Evolutionary conservation across 768 basidiomycete species (phyloP).

Genomic region (Leccinum boreale): DNA sequence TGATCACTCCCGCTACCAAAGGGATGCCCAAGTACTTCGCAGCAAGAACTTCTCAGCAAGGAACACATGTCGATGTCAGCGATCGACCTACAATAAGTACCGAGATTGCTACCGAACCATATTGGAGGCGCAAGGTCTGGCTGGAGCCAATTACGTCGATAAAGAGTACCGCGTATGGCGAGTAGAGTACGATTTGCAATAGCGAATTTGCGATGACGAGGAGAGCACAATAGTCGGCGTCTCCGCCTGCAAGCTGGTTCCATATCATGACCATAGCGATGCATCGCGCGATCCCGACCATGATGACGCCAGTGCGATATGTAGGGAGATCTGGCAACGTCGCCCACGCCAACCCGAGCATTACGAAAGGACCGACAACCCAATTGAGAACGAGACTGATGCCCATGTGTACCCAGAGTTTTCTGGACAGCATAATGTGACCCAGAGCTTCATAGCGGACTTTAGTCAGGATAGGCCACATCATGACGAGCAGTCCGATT

Average conservation of each 20-base stretch:
- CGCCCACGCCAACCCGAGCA: conserved; percentile 86
- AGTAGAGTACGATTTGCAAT: conserved; percentile 67
- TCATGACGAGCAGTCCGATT: conserved; percentile 80
- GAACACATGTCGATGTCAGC: background rate
- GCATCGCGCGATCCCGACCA: conserved; percentile 55
- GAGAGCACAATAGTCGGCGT: conserved; percentile 71
- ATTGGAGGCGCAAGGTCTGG: conserved; percentile 42
- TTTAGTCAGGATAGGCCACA: conserved; percentile 80
- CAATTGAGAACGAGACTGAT: conserved; percentile 75
- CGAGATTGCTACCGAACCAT: conserved; percentile 58
- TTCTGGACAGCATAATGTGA: conserved; percentile 45
- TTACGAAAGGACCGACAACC: conserved; percentile 76
- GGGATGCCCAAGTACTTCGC: conserved; percentile 82
- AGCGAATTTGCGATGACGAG: conserved; percentile 78
- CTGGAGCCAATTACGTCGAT: conserved; percentile 63
- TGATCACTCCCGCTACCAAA: conserved; percentile 65
- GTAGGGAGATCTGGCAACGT: conserved; percentile 75
- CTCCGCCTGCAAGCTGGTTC: conserved; percentile 71
- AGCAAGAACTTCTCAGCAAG: background rate
- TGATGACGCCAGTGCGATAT: conserved; percentile 75
- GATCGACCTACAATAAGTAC: conserved; percentile 63
- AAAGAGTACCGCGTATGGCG: conserved; percentile 72
- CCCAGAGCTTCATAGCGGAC: conserved; percentile 76
- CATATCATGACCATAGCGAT: conserved; percentile 77
- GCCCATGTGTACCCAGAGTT: conserved; percentile 64